phyloP scores from a whole-genome alignment of 75 land plant species.

The Picea sitchensis region DNA sequence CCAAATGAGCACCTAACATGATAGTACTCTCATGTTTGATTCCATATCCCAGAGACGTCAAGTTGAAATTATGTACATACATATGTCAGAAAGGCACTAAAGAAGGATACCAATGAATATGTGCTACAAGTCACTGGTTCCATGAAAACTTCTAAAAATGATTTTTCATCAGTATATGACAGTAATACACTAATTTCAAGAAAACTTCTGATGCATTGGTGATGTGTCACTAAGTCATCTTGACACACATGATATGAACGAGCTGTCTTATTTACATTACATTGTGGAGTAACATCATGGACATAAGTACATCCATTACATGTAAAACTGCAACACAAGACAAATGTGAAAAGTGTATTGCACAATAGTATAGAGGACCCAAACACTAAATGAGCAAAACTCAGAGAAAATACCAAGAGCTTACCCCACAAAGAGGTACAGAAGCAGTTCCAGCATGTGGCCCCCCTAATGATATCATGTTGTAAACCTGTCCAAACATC shows the following conservation, averaged over 20 bases:
- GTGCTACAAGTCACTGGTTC: neutral
- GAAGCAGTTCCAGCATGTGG: constrained; percentile 99
- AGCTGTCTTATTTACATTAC: neutral
- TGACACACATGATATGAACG: neutral
- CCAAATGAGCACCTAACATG: neutral
- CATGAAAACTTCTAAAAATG: neutral
- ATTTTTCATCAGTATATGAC: neutral
- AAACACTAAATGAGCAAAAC: neutral
- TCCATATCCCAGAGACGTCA: neutral
- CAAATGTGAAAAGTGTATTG: neutral
- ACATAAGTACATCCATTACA: too few species aligned
- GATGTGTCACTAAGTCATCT: neutral
- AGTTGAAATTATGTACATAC: neutral
- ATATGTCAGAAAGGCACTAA: neutral
- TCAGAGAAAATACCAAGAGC: constrained; percentile 8
- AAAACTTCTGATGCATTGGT: neutral
- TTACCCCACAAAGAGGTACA: constrained; percentile 88
- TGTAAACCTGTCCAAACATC: constrained; percentile 63
- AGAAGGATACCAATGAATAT: neutral
- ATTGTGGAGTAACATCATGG: too few species aligned
- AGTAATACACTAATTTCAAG: neutral
- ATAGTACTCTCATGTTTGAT: neutral
- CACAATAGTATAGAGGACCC: neutral
- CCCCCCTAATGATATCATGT: constrained; percentile 85
- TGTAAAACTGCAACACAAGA: too few species aligned